Base-by-base conservation (phyloP, 2,329 filamentous ascomycete species). In the Dothideomycetes sp. region DNA sequence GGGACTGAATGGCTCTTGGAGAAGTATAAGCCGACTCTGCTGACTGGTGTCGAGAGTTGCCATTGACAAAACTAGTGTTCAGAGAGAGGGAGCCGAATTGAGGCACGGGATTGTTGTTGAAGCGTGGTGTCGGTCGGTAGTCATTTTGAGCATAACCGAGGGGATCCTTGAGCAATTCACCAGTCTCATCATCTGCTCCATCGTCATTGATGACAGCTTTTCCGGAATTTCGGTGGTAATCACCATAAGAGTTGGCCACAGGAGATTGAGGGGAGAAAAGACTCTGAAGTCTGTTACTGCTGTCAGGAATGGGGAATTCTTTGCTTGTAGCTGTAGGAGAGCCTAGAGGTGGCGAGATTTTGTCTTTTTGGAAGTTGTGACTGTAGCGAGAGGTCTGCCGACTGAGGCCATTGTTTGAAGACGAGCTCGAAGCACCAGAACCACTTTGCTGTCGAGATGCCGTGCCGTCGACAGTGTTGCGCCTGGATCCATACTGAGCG, bases 211-310 rank as follows among this genome's bases (percentile, higher is more conserved):
- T 87, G 36, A 86, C 65, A 3, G 77, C 74, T 60, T 85, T 86
- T 50, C 82, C 80, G 3, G 76, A 74, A 25, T 75, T 68, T 43
- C 76, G 70, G 12, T 68, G 63, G 35, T 71, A 68, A 45, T 80
- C 78, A n/a, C 68, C 67, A n/a, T 82, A 67, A 39, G 81, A 75
- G 53, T 79, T 82, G 29, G 76, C 78, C 41, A 85, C 79, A 1
- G 82, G 82, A 5, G 82, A 85, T 50, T 82, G 80, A 1, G 80
- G 76, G 10, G 80, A 82, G 61, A 85, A 87, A 18, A 84, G 62
- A 46, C 67, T 77, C 49, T 79, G 75, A 50, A 76, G 76, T 44
- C 70, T 65, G 12, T 64, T 58, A 54, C 59, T 70, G 4, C 65
- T 62, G 22, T 78, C 76, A 3, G 73, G 67, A 37, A 72, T 70